Evolutionary conservation across 805 yeast genomes (phyloP), one percentile per base, ranked within the genome.

Genomic region (Kregervanrija pseudodelftensis): DNA sequence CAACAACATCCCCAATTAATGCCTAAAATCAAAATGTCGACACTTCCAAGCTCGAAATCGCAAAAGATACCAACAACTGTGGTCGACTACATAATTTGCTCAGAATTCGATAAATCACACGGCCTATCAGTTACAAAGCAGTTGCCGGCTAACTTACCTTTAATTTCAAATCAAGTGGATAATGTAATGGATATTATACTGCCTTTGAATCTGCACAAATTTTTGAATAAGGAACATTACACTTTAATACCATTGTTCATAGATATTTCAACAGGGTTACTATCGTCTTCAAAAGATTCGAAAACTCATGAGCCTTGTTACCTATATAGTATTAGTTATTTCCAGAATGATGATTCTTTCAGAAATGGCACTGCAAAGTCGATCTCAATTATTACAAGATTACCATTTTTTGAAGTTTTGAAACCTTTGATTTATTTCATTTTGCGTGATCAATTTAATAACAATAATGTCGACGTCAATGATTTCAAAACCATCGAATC

Each of bases 91-190:
- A 50, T 63, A 1, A 41, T 87, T 31, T 72, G 88, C 5, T 85
- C 91, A 1, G 90, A 85, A 63, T 89, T 88, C 60, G 93, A 88
- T 59, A 78, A 82, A 50, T 82, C 77, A 54, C 69, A 77, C 44
- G 96, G 96, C 0, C 82, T 93, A 0, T 67, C 76, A 4, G 63
- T 88, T 31, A 68, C 68, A 42, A 74, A 76, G 51, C 89, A 82
- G 55, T 70, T 74, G 42, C 91, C 95, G 0, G 16, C 41, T 61
- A 65, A 41, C 53, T 75, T 39, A 76, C 82, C 80, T 35, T 73
- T 81, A 77, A 66, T 82, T 8, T 85, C 86, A 0, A 77, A 76
- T 49, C 82, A 77, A 53, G 67, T 77, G 30, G 60, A 51, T 10
- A 43, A 47, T 31, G 22, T 61, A 5, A 42, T 55, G 1, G 58